Evolutionary conservation across 768 basidiomycete genomes (phyloP).

Genomic region (Leucosporidium scottii): DNA sequence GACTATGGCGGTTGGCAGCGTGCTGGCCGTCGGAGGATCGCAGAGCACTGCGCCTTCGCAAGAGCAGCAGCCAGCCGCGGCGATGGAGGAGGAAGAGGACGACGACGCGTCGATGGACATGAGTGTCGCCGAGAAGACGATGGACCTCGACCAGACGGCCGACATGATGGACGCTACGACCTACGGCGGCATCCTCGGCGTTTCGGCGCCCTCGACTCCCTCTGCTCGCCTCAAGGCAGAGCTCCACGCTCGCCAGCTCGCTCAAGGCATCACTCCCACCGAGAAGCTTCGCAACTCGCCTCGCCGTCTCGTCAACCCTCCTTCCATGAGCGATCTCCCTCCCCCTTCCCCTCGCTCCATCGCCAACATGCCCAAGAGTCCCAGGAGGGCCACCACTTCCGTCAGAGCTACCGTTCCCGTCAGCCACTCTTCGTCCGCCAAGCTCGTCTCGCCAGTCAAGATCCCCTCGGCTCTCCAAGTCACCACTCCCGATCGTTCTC

Average conservation of each 20-base stretch:
- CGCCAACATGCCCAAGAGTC: too few species aligned
- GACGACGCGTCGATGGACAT: slow-evolving; percentile 29
- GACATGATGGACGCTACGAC: slow-evolving; percentile 30
- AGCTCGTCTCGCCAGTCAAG: too few species aligned
- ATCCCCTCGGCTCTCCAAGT: too few species aligned
- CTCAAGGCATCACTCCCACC: background rate
- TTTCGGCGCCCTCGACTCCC: background rate
- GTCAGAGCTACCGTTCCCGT: too few species aligned
- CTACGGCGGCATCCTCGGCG: slow-evolving; percentile 15
- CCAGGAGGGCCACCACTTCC: too few species aligned
- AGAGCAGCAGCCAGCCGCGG: background rate
- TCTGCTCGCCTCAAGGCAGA: background rate
- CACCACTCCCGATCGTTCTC: too few species aligned
- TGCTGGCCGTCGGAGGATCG: background rate
- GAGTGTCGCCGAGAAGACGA: slow-evolving; percentile 12
- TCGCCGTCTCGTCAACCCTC: too few species aligned
- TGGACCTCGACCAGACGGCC: slow-evolving; percentile 11
- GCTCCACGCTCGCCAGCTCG: background rate
- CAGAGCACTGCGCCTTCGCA: background rate
- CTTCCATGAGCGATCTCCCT: too few species aligned
- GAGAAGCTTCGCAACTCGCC: too few species aligned
- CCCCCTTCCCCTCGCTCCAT: too few species aligned
- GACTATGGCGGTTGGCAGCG: slow-evolving; percentile 18
- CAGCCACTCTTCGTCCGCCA: too few species aligned
- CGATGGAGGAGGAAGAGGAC: background rate